A percentile compares a stretch with the other conserved stretches of the same genome.
Conservation (phyloP, 139 green algal genomes). For the Chlamydomonas schloesseri region DNA sequence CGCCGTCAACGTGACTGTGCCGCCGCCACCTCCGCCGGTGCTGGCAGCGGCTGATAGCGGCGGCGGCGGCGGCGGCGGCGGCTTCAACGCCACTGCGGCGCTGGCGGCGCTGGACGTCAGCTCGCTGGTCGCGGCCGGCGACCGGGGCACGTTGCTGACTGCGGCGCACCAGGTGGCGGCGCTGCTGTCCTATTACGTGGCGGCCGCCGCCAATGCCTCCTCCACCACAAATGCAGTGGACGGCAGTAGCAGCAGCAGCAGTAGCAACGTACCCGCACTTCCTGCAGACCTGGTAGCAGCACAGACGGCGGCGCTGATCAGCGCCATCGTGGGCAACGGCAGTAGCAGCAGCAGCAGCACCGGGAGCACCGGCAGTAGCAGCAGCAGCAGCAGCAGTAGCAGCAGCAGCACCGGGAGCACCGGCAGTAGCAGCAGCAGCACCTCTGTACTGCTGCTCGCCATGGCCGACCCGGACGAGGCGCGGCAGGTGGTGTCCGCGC, state of each 20-base stretch:
- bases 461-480: background rate
- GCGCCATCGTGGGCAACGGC: too few species aligned
- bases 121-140: background rate
- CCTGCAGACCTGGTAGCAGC: too few species aligned
- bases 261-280: too few species aligned
- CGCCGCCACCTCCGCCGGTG: background rate
- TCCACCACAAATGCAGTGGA: too few species aligned
- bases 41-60: too few species aligned
- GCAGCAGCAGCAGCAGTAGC: too few species aligned
- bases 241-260: too few species aligned
- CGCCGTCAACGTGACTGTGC: background rate
- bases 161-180: background rate
- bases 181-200: background rate
- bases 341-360: background rate
- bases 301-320: too few species aligned
- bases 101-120: background rate
- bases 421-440: too few species aligned
- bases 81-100: background rate
- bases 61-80: background rate
- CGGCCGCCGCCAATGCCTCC: too few species aligned
- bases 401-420: too few species aligned
- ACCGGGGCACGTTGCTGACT: background rate
- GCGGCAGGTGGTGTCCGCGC: constrained; percentile 1
- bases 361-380: background rate
- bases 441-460: too few species aligned